Conservation (phyloP, 2,329 filamentous ascomycete genomes). For the Sphaceloma murrayae region DNA sequence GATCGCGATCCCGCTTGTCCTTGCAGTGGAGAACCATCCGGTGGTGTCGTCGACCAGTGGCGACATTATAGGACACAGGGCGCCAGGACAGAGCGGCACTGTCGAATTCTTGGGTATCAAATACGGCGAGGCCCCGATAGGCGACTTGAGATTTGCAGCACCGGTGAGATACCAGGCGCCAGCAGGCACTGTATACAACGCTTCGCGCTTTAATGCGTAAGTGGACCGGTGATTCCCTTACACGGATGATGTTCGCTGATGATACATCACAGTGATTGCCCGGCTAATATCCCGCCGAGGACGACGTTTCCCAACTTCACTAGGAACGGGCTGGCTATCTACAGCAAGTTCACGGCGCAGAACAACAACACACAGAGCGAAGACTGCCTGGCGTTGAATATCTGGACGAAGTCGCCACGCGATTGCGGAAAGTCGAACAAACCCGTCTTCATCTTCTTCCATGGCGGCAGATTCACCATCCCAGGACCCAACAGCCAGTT, state of each 20-base stretch:
- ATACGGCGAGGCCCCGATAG: slow-evolving; percentile 30
- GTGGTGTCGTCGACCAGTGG: slow-evolving; percentile 1
- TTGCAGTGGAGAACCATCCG: too few relatives aligned
- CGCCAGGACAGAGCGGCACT: background rate
- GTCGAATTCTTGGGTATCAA: slow-evolving; percentile 30
- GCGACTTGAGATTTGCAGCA: slow-evolving; percentile 28
- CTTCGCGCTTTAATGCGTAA: slow-evolving; percentile 16
- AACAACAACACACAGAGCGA: slow-evolving; percentile 20
- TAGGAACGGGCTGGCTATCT: slow-evolving; percentile 20
- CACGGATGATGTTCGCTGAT: background rate
- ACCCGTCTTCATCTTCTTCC: slow-evolving; percentile 41
- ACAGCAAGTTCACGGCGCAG: slow-evolving; percentile 21
- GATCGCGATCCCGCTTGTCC: too few relatives aligned
- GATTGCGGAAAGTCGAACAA: slow-evolving; percentile 29
- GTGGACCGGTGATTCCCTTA: background rate
- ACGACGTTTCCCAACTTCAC: slow-evolving; percentile 24
- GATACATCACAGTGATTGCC: slow-evolving; percentile 11
- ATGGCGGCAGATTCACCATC: slow-evolving; percentile 36
- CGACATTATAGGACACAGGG: slow-evolving; percentile 1
- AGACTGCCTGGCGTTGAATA: slow-evolving; percentile 32
- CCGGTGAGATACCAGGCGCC: slow-evolving; percentile 14
- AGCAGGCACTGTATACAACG: slow-evolving; percentile 11
- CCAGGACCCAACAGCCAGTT: slow-evolving; percentile 38
- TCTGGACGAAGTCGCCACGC: slow-evolving; percentile 30
- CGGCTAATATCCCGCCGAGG: slow-evolving; percentile 20